Percentiles rank a stretch among this genome's conserved stretches.
These are phyloP conservation scores for Kazachstania taianensis DNA, from an alignment of 805 yeast species.

Conservation along the genomic window DNA sequence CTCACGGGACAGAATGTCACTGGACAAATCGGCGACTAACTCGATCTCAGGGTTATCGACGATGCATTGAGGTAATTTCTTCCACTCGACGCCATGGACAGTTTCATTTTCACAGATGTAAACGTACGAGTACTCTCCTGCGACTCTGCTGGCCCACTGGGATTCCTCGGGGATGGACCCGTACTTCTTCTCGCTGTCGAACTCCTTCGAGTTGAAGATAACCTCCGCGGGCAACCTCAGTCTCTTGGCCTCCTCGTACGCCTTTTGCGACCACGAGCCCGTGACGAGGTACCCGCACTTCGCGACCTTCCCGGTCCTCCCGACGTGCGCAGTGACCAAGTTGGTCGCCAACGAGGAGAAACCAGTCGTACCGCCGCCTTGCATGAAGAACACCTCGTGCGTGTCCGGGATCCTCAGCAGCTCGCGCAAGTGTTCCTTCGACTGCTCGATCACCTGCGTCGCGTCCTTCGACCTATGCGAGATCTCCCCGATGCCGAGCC, in stretches of 20 bases:
- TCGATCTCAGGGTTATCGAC: slow-evolving; percentile 54
- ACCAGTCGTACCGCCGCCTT: slow-evolving; percentile 97
- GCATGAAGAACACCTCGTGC: slow-evolving; percentile 89
- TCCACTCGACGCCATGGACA: slow-evolving; percentile 86
- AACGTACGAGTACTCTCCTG: slow-evolving; percentile 56
- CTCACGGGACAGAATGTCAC: slow-evolving; percentile 74
- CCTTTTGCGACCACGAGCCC: slow-evolving; percentile 89
- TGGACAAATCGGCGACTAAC: slow-evolving; percentile 89
- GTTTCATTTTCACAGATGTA: slow-evolving; percentile 96
- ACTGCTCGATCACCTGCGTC: slow-evolving; percentile 58
- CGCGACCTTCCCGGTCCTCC: slow-evolving; percentile 64
- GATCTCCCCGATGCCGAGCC: slow-evolving; percentile 89
- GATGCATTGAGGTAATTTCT: slow-evolving; percentile 35
- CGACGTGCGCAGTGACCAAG: slow-evolving; percentile 63
- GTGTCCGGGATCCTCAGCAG: slow-evolving; percentile 76
- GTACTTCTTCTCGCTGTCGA: slow-evolving; percentile 40
- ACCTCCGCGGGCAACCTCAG: slow-evolving; percentile 67
- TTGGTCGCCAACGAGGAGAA: slow-evolving; percentile 83
- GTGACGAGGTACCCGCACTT: slow-evolving; percentile 80
- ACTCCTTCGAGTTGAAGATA: slow-evolving; percentile 53
- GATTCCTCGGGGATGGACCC: slow-evolving; percentile 56
- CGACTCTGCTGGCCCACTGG: slow-evolving; percentile 47
- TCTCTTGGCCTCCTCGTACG: slow-evolving; percentile 78
- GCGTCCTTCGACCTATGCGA: slow-evolving; percentile 92
- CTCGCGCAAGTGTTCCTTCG: slow-evolving; percentile 57